Evolutionary conservation across 176 grass and related monocot species (phyloP).

Genomic region (Musa itinerans): DNA sequence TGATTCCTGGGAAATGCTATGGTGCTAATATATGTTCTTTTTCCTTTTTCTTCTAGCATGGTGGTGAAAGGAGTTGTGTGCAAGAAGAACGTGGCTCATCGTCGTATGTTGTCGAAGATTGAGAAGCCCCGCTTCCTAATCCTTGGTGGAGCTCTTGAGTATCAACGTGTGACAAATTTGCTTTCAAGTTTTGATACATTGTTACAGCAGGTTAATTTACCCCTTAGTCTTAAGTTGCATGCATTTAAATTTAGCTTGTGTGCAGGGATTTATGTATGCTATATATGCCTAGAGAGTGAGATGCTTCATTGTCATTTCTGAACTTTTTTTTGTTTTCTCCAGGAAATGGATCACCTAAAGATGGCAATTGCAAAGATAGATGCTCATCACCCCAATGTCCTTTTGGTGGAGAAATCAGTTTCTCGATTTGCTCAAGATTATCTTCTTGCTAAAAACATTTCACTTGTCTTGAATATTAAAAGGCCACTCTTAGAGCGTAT

Average conservation of each 20-base stretch:
- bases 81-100: conserved; percentile 96
- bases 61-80: conserved; percentile 96
- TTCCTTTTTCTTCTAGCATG: conserved; percentile 43
- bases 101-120: conserved; percentile 66
- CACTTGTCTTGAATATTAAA: conserved; percentile 93
- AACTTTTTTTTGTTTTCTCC: conserved; percentile 19
- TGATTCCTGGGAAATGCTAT: not conserved
- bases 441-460: conserved; percentile 85
- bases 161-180: conserved; percentile 91
- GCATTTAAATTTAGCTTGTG: not conserved
- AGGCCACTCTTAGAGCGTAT: conserved; percentile 83
- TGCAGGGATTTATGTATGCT: conserved; percentile 1
- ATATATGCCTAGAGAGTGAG: conserved; percentile 3
- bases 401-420: conserved; percentile 94
- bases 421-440: conserved; percentile 85
- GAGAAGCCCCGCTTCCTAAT: conserved; percentile 69
- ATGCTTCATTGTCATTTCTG: conserved; percentile 19
- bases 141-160: conserved; percentile 95
- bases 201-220: conserved; percentile 70
- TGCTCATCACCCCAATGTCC: conserved; percentile 77
- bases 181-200: conserved; percentile 99
- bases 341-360: conserved; percentile 97
- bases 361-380: conserved; percentile 99
- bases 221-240: conserved; percentile 14
- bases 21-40: not conserved